phyloP scores from a whole-genome alignment of 176 grass and related monocot genomes.

The Eleusine indica region DNA sequence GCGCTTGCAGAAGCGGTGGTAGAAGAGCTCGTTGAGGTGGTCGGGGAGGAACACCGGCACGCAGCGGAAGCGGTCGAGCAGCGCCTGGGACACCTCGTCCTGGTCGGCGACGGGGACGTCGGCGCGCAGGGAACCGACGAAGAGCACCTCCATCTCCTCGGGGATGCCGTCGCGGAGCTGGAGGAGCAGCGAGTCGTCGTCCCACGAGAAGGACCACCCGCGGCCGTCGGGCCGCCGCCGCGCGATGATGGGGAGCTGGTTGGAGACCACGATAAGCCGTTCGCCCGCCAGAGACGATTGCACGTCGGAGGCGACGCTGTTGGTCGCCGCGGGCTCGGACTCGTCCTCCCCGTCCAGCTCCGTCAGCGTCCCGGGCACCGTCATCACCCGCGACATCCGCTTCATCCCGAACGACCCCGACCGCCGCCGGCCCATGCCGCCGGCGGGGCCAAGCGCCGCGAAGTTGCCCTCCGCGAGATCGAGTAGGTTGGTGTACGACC shows the following conservation, averaged over 20 bases:
- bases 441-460: slow-evolving; percentile 60
- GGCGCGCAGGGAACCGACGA: slow-evolving; percentile 82
- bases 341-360: slow-evolving; percentile 85
- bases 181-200: slow-evolving; percentile 88
- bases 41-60: slow-evolving; percentile 81
- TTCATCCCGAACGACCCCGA: slow-evolving; percentile 62
- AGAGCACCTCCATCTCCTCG: slow-evolving; percentile 94
- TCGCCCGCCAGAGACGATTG: slow-evolving; percentile 73
- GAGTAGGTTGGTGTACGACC: slow-evolving; percentile 91
- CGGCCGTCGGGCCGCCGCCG: slow-evolving; percentile 78
- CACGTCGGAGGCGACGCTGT: slow-evolving; percentile 80
- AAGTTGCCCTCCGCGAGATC: slow-evolving; percentile 94
- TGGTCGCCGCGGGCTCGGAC: slow-evolving; percentile 56
- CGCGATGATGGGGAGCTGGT: slow-evolving; percentile 77
- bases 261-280: slow-evolving; percentile 76
- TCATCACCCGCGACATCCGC: slow-evolving; percentile 90
- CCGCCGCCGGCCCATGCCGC: slow-evolving; percentile 43
- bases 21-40: slow-evolving; percentile 68
- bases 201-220: slow-evolving; percentile 89
- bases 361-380: slow-evolving; percentile 85
- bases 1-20: slow-evolving; percentile 93
- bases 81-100: slow-evolving; percentile 88
- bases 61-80: slow-evolving; percentile 84
- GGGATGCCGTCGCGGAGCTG: slow-evolving; percentile 91
- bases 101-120: slow-evolving; percentile 69